These are phyloP conservation scores for Ophiostoma novo-ulmi DNA, from an alignment of 2,329 filamentous ascomycete genomes.

Conservation along the genomic window DNA sequence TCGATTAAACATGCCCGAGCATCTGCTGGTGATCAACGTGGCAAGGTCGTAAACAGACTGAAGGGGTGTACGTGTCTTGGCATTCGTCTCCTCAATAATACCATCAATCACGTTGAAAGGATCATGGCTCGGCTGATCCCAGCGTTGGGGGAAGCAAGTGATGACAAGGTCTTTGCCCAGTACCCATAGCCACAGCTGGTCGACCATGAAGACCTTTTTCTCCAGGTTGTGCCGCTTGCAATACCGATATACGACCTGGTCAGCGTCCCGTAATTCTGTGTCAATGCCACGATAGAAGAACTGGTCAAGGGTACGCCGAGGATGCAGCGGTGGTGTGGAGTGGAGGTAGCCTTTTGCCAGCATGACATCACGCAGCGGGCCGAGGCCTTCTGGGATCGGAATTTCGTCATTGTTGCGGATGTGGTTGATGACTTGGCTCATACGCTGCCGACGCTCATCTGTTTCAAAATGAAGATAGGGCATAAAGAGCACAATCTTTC, in stretches of 20 bases:
- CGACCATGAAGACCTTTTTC: conserved; percentile 62
- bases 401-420: conserved; percentile 33
- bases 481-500: conserved; percentile 44
- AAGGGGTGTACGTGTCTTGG: conserved; percentile 56
- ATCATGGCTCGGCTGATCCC: conserved; percentile 57
- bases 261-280: conserved; percentile 53
- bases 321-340: conserved; percentile 47
- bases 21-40: conserved; percentile 55
- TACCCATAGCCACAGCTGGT: conserved; percentile 64
- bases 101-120: conserved; percentile 59
- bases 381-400: conserved; percentile 29
- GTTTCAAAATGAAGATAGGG: conserved; percentile 63
- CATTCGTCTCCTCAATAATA: conserved; percentile 61
- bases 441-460: conserved; percentile 47
- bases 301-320: conserved; percentile 59
- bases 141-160: conserved; percentile 54
- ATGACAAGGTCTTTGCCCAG: conserved; percentile 54
- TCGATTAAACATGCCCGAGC: conserved; percentile 56
- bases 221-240: conserved; percentile 38
- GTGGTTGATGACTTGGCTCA: conserved; percentile 48
- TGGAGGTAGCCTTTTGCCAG: conserved; percentile 46
- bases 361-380: conserved; percentile 39
- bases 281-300: conserved; percentile 62
- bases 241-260: conserved; percentile 62
- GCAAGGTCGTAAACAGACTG: conserved; percentile 59